Percentiles rank a stretch among this genome's conserved stretches.
Conservation (phyloP, 768 basidiomycete species). For the Psilocybe tampanensis region DNA sequence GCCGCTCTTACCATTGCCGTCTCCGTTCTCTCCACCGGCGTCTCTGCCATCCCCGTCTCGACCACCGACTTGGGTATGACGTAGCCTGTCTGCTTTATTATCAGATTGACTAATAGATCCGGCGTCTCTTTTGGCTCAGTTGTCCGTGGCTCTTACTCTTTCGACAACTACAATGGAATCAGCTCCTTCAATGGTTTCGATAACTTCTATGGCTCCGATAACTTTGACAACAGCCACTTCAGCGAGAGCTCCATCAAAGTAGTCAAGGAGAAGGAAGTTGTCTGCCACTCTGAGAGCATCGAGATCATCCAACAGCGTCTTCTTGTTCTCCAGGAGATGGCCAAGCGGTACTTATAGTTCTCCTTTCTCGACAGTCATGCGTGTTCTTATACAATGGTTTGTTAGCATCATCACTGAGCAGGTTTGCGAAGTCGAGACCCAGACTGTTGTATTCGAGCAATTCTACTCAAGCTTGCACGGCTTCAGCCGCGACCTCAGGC, state of each 20-base stretch:
- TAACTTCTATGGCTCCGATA: conserved; percentile 45
- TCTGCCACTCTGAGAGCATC: conserved; percentile 39
- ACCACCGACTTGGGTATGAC: conserved; percentile 29
- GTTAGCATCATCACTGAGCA: conserved; percentile 46
- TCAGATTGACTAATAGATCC: background rate
- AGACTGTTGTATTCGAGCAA: conserved; percentile 46
- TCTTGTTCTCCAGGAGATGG: conserved; percentile 47
- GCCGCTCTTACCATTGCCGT: conserved; percentile 27
- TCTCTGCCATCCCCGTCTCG: conserved; percentile 32
- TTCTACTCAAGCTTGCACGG: conserved; percentile 40
- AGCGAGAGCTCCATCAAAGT: conserved; percentile 31
- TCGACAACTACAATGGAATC: conserved; percentile 42
- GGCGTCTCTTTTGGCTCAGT: conserved; percentile 9
- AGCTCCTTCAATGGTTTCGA: conserved; percentile 42
- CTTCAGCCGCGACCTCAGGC: conserved; percentile 45
- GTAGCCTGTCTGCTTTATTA: background rate
- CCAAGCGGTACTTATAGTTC: conserved; percentile 37
- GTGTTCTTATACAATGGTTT: background rate
- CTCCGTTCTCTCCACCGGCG: conserved; percentile 27
- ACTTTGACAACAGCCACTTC: conserved; percentile 42
- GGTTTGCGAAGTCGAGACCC: conserved; percentile 53
- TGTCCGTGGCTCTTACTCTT: conserved; percentile 24
- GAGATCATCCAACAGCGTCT: conserved; percentile 49
- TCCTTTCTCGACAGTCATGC: background rate
- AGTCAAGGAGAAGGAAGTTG: conserved; percentile 37